Evolutionary conservation across 148 eudicot species (phyloP), one percentile per base, ranked within the genome.

Genomic region (Dianthus caryophyllus): DNA sequence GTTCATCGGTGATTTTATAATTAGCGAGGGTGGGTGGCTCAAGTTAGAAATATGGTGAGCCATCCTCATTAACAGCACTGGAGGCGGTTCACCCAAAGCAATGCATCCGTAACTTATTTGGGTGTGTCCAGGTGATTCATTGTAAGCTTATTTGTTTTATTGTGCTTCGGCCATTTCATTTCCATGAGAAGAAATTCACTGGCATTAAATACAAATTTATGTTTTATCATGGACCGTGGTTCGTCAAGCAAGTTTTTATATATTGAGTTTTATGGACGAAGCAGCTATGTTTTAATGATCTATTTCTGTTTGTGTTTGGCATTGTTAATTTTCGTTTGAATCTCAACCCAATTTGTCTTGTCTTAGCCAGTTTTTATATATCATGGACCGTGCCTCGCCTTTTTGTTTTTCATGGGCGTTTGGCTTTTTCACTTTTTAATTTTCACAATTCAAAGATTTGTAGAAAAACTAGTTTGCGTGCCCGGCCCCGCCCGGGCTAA

Each of bases 1-100:
- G 70, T 56, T 70, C 36, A 76, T 69, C 62, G 63, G 71, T 76
- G 31, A 18, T 58, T 70, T 20, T 64, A 64, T 66, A 65, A 57
- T 70, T 59, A 75, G 78, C 27, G 43, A 64, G 11, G 47, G 47
- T 25, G 8, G 51, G 26, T n/a, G n/a, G 47, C 43, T 58, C 18
- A 38, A 48, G 24, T 29, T 33, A 60, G 41, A 56, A 69, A 69
- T 47, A 46, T 69, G 66, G 57, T 22, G 30, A 39, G 38, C 59
- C 61, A 39, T 48, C 38, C 39, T 59, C 50, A 47, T 44, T 62
- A 39, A 41, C 50, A 51, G 15, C 47, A 10, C 22, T 38, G 14
- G 60, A 27, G 22, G 59, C 15, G 18, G 33, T 48, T 22, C 57
- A 61, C 72, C 55, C 39, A 5, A 33, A 30, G 47, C 30, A 58